Evolutionary conservation across 805 yeast species (phyloP), one percentile per base, ranked within the genome.

Genomic region (Schizosaccharomyces octosporus): DNA sequence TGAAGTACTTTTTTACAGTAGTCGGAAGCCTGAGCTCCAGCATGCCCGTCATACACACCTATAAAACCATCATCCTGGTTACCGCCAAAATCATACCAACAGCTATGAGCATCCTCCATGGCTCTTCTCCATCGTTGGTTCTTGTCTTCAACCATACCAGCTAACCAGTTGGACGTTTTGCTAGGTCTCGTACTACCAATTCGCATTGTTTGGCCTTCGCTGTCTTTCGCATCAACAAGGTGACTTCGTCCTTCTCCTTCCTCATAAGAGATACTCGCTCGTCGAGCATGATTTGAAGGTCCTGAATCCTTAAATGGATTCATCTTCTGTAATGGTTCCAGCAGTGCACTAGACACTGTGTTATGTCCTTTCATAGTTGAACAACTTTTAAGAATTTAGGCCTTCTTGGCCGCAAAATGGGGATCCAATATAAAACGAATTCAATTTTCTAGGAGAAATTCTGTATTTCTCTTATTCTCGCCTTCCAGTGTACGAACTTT

Each of bases 71-170:
- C 85, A 70, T 88, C 62, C 1, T 66, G 65, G 11, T 61, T 61
- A 66, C 87, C 95, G n/a, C 89, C 93, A 74, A 85, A 89, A 73
- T 89, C 88, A 65, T 93, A 88, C 48, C 88, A 87, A 67, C 85
- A 87, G 0, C 94, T 85, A 70, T 90, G 97, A 6, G 90, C 93
- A 70, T 90, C 98, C 70, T 90, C 98, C 98, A 90, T 90, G 36
- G 88, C 81, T 61, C 84, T 81, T 62, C 98, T 77, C 69, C 81
- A 89, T 64, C 84, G 80, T 15, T 80, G 72, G 71, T 93, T 93
- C 65, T 83, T 81, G 71, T 87, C 89, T 66, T 88, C 96, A n/a
- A 94, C 81, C 7, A 90, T 95, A 3, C 97, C 97, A 17, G 88
- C 95, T 58, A 75, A 74, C 71, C 87, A 90, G 1, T 88, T 62